These are phyloP conservation scores for Agrostemma githago DNA, from an alignment of 148 eudicot species.

Conservation along the genomic window DNA sequence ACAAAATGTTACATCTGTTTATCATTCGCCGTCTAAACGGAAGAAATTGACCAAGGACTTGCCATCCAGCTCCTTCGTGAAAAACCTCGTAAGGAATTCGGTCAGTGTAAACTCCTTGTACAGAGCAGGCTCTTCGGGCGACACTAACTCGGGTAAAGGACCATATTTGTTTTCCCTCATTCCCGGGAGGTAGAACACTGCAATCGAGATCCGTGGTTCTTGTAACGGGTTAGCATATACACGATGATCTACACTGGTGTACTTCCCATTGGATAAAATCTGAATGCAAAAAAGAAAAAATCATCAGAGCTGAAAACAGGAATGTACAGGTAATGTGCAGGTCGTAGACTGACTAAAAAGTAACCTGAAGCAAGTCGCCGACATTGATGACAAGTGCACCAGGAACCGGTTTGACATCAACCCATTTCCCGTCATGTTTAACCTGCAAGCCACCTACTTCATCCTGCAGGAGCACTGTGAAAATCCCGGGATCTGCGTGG, in stretches of 20 bases:
- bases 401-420: constrained; percentile 37
- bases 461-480: constrained; percentile 45
- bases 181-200: constrained; percentile 48
- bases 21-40: constrained; percentile 16
- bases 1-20: background rate
- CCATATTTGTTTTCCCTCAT: constrained; percentile 40
- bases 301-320: no score
- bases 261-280: constrained; percentile 60
- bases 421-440: constrained; percentile 35
- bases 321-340: background rate
- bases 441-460: constrained; percentile 45
- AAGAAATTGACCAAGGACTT: constrained; percentile 43
- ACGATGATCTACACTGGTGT: constrained; percentile 61
- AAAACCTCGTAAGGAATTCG: constrained; percentile 46
- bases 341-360: background rate
- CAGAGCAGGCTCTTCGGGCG: constrained; percentile 43
- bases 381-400: constrained; percentile 45
- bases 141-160: constrained; percentile 53
- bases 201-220: constrained; percentile 46
- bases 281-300: constrained; percentile 21
- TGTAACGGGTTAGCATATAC: constrained; percentile 44
- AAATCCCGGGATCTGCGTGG: constrained; percentile 44
- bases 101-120: constrained; percentile 34
- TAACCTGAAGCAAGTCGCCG: constrained; percentile 48
- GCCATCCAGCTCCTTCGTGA: constrained; percentile 50